Conservation (phyloP, 2,329 filamentous ascomycete genomes). For the Cladorrhinum sp. region DNA sequence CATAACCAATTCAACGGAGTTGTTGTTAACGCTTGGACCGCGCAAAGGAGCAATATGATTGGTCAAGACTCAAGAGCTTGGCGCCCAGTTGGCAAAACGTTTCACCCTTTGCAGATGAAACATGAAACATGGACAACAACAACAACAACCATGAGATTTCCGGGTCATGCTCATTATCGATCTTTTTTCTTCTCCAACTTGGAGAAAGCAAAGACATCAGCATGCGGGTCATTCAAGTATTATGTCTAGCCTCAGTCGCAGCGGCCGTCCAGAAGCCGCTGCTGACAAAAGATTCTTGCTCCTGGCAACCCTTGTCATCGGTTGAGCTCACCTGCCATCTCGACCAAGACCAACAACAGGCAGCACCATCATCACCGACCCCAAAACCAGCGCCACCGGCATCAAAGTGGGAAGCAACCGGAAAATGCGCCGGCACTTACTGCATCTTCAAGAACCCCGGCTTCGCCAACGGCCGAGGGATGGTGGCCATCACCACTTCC, state of each 20-base stretch:
- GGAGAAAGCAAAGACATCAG: not conserved
- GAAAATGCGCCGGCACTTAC: slow-evolving; percentile 13
- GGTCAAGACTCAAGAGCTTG: not conserved
- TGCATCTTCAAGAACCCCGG: slow-evolving; percentile 25
- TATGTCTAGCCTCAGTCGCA: not conserved
- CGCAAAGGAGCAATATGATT: not conserved
- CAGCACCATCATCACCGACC: not conserved
- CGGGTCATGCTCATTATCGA: not conserved
- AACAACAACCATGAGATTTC: not conserved
- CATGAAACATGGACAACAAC: too few relatives aligned
- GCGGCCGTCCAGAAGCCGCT: not conserved
- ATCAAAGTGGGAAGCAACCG: slow-evolving; percentile 11
- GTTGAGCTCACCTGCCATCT: slow-evolving; percentile 4
- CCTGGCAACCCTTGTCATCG: slow-evolving; percentile 3
- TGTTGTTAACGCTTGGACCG: not conserved
- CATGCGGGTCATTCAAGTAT: slow-evolving; percentile 5
- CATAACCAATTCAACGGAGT: too few relatives aligned
- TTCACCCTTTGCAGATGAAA: slow-evolving; percentile 11
- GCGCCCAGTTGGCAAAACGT: slow-evolving; percentile 22
- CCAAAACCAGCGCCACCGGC: not conserved
- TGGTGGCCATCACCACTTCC: slow-evolving; percentile 22
- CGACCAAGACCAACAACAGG: not conserved
- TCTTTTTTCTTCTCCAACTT: not conserved
- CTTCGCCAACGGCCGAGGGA: slow-evolving; percentile 20
- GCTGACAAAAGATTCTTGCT: not conserved